These are phyloP conservation scores for Pichia ethanolica DNA, from an alignment of 805 yeast genomes.

Conservation along the genomic window DNA sequence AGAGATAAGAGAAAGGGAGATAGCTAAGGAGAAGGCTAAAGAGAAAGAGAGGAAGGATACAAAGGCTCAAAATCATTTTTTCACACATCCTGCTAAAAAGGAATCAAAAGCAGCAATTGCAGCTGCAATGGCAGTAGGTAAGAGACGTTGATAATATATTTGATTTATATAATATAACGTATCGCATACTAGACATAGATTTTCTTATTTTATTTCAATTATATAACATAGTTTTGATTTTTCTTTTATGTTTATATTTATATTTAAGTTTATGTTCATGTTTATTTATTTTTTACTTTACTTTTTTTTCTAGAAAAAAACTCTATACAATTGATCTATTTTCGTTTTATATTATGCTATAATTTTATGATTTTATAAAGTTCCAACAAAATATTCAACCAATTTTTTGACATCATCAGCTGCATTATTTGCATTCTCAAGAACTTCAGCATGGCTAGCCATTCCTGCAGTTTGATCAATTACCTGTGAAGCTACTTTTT, in stretches of 20 bases:
- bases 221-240: too few relatives aligned
- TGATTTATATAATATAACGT: too few relatives aligned
- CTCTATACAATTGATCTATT: too few relatives aligned
- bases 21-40: neutral
- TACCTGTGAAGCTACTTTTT: constrained; percentile 31
- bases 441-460: constrained; percentile 90
- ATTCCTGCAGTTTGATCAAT: constrained; percentile 49
- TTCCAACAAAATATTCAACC: constrained; percentile 49
- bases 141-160: neutral
- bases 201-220: too few relatives aligned
- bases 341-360: too few relatives aligned
- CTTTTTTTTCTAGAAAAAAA: too few relatives aligned
- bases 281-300: too few relatives aligned
- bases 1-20: neutral
- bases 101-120: constrained; percentile 4
- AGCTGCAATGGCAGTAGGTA: constrained; percentile 8
- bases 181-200: too few relatives aligned
- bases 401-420: constrained; percentile 72
- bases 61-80: neutral
- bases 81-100: neutral
- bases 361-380: constrained; percentile 1
- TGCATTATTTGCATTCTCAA: constrained; percentile 73
- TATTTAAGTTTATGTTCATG: too few relatives aligned
- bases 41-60: neutral
- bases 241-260: too few relatives aligned